A percentile compares a stretch with the other conserved stretches of the same genome.
Evolutionary conservation across 2,329 filamentous ascomycete species (phyloP).

Genomic region (Colletotrichum aenigma): DNA sequence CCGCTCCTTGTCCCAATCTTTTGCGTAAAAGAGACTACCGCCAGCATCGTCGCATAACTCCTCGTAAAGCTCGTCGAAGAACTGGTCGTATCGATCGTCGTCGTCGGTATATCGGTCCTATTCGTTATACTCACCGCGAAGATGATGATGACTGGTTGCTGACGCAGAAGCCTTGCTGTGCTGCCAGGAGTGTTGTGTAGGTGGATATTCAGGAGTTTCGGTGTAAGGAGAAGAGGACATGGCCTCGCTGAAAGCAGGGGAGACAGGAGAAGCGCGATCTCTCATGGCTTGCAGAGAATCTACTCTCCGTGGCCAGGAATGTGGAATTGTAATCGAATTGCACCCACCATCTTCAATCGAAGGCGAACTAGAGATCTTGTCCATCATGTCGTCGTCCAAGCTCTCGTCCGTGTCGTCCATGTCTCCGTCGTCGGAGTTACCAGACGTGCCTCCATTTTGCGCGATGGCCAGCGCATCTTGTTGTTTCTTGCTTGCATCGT

Average conservation of each 20-base stretch:
- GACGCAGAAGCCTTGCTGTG: slow-evolving; percentile 35
- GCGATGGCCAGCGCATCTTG: slow-evolving; percentile 56
- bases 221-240: slow-evolving; percentile 48
- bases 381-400: slow-evolving; percentile 91
- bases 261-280: slow-evolving; percentile 33
- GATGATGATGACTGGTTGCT: slow-evolving; percentile 47
- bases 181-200: slow-evolving; percentile 27
- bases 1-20: neutral
- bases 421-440: slow-evolving; percentile 63
- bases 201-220: slow-evolving; percentile 36
- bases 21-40: slow-evolving; percentile 16
- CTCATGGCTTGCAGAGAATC: slow-evolving; percentile 42
- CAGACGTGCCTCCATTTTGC: slow-evolving; percentile 62
- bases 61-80: slow-evolving; percentile 28
- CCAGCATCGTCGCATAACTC: slow-evolving; percentile 15
- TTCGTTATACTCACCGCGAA: slow-evolving; percentile 50
- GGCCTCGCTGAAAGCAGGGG: slow-evolving; percentile 34
- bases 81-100: slow-evolving; percentile 23
- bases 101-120: slow-evolving; percentile 22
- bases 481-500: slow-evolving; percentile 32
- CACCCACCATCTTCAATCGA: slow-evolving; percentile 99
- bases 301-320: slow-evolving; percentile 47
- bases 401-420: slow-evolving; percentile 74
- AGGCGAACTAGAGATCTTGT: slow-evolving; percentile 97
- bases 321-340: slow-evolving; percentile 42